Conservation (phyloP, 1,284 basidiomycete species). For the Sporisorium exsertum region DNA sequence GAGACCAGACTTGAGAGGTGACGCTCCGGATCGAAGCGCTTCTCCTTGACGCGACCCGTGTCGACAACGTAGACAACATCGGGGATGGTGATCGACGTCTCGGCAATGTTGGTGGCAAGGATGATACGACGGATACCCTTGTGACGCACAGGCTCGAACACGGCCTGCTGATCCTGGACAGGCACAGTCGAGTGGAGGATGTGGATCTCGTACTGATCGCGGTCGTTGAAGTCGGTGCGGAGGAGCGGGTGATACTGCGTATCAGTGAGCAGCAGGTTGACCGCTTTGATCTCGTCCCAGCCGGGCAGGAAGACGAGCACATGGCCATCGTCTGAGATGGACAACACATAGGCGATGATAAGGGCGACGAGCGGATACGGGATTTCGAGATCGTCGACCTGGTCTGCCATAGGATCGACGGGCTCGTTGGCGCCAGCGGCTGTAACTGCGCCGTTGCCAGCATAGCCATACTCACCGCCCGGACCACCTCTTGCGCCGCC, state of each 20-base stretch:
- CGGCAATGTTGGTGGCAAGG: constrained; percentile 94
- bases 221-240: constrained; percentile 59
- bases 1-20: constrained; percentile 88
- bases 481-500: constrained; percentile 9
- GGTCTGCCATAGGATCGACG: constrained; percentile 55
- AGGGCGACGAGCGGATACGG: constrained; percentile 86
- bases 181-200: constrained; percentile 91
- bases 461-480: constrained; percentile 30
- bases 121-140: constrained; percentile 81
- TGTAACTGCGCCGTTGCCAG: constrained; percentile 28
- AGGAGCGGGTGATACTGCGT: constrained; percentile 71
- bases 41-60: constrained; percentile 87
- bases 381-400: constrained; percentile 81
- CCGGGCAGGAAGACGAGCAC: constrained; percentile 91
- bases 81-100: constrained; percentile 88
- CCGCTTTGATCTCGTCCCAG: constrained; percentile 90
- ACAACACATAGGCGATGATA: constrained; percentile 82
- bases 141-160: constrained; percentile 75
- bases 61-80: constrained; percentile 96
- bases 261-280: constrained; percentile 78
- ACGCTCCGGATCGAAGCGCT: constrained; percentile 89
- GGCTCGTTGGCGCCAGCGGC: constrained; percentile 57
- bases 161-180: constrained; percentile 86
- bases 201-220: constrained; percentile 79
- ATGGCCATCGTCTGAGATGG: constrained; percentile 83